phyloP scores from a whole-genome alignment of 176 grass and related monocot species.

The Zizania latifolia region DNA sequence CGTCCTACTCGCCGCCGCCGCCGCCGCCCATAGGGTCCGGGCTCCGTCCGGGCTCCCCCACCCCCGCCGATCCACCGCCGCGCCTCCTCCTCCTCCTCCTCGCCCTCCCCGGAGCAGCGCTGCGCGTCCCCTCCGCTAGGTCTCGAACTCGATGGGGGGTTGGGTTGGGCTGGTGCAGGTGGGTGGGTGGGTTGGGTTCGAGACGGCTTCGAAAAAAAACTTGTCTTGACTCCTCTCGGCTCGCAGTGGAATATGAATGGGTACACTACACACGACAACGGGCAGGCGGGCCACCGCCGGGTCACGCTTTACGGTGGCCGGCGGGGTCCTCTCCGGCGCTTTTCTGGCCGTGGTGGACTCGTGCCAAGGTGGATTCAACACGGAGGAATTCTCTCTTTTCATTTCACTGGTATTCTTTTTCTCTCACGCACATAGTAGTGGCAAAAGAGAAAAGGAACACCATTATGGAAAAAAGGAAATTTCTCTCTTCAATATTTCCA shows the following conservation, averaged over 20 bases:
- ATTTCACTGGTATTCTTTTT: too few species aligned
- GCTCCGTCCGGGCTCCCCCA: not conserved
- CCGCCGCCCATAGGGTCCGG: constrained; percentile 26
- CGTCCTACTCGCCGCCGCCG: constrained; percentile 29
- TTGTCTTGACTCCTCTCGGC: not conserved
- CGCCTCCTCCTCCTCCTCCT: not conserved
- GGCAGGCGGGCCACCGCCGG: not conserved
- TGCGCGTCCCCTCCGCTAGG: not conserved
- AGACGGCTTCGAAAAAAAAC: not conserved
- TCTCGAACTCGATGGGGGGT: not conserved
- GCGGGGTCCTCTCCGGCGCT: not conserved
- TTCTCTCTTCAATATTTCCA: too few species aligned
- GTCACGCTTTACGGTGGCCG: not conserved
- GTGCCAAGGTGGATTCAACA: not conserved
- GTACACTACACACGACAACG: not conserved
- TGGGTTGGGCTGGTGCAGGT: not conserved
- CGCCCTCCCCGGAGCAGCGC: not conserved
- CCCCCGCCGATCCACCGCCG: not conserved
- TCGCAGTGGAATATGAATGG: not conserved
- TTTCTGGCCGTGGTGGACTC: not conserved
- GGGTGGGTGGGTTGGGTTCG: not conserved
- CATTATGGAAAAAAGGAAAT: too few species aligned
- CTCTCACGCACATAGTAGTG: too few species aligned
- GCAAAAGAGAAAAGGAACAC: too few species aligned
- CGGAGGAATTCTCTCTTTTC: too few species aligned